Evolutionary conservation across 306 rosid genomes (phyloP).

Genomic region (Cyamopsis tetragonoloba): DNA sequence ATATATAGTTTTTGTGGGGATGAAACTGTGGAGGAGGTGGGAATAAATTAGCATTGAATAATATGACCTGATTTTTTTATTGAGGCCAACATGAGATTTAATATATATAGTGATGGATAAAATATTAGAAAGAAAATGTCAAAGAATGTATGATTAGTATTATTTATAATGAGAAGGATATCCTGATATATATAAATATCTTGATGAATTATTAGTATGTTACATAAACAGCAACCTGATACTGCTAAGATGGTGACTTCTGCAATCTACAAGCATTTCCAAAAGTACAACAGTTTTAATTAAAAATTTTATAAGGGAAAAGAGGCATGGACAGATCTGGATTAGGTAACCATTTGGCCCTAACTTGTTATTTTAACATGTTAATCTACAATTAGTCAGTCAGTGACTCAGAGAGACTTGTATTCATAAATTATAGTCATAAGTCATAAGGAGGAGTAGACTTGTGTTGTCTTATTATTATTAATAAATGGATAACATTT

Average conservation of each 20-base stretch:
- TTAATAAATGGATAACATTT: background rate
- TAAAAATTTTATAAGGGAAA: background rate
- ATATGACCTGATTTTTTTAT: too few species aligned
- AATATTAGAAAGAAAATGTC: background rate
- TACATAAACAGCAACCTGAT: background rate
- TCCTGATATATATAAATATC: too few species aligned
- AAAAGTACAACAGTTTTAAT: background rate
- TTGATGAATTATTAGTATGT: background rate
- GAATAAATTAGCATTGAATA: too few species aligned
- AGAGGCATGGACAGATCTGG: background rate
- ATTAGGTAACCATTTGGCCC: background rate
- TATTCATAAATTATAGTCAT: too few species aligned
- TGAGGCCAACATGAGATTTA: too few species aligned
- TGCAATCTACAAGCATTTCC: background rate
- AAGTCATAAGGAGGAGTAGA: background rate
- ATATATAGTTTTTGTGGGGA: too few species aligned
- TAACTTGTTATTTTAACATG: background rate
- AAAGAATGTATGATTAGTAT: background rate
- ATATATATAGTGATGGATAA: background rate
- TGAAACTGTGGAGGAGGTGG: too few species aligned
- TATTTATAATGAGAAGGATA: background rate
- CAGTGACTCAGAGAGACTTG: constrained; percentile 8
- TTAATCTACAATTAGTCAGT: background rate
- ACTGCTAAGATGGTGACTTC: background rate
- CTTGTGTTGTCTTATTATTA: background rate